phyloP scores from a whole-genome alignment of 495 filamentous ascomycete species.

The Penicillium maclennaniae region DNA sequence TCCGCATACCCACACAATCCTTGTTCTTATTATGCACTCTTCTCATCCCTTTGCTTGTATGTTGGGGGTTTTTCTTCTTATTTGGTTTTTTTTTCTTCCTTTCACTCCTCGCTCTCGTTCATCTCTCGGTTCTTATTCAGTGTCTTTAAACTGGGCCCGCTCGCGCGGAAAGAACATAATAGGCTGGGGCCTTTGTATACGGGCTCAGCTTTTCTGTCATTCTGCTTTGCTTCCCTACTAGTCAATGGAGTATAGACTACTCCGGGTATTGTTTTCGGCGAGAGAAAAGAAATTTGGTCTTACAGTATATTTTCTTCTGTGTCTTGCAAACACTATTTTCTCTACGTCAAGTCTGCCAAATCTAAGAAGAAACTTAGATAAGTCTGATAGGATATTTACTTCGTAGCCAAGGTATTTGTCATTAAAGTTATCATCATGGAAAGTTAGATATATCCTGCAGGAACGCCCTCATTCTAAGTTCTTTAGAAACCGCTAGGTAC shows the following conservation, averaged over 20 bases:
- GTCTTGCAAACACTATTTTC: not conserved
- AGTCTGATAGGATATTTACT: no score
- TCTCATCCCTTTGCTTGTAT: constrained; percentile 2
- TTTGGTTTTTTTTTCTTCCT: constrained; percentile 11
- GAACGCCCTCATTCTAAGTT: constrained; percentile 2
- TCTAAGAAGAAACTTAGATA: no score
- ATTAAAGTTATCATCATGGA: not conserved
- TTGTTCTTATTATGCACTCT: constrained; percentile 14
- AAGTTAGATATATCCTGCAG: constrained; percentile 6
- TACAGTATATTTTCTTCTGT: not conserved
- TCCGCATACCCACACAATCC: not conserved
- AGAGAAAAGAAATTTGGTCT: not conserved
- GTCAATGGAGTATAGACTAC: not conserved
- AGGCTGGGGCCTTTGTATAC: constrained; percentile 20
- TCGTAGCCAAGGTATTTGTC: not conserved
- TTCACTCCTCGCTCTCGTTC: constrained; percentile 8
- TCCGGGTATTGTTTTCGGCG: not conserved
- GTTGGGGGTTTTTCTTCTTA: constrained; percentile 1
- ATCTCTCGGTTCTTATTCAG: constrained; percentile 3
- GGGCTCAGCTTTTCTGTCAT: constrained; percentile 7
- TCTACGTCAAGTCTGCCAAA: not conserved
- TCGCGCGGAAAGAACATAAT: constrained; percentile 34
- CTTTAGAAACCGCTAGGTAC: constrained; percentile 12
- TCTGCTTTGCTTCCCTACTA: constrained; percentile 7
- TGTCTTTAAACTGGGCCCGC: constrained; percentile 23